Percentiles rank a stretch among this genome's conserved stretches.
Conservation (phyloP, 768 basidiomycete genomes). For the Amanita phalloides region DNA sequence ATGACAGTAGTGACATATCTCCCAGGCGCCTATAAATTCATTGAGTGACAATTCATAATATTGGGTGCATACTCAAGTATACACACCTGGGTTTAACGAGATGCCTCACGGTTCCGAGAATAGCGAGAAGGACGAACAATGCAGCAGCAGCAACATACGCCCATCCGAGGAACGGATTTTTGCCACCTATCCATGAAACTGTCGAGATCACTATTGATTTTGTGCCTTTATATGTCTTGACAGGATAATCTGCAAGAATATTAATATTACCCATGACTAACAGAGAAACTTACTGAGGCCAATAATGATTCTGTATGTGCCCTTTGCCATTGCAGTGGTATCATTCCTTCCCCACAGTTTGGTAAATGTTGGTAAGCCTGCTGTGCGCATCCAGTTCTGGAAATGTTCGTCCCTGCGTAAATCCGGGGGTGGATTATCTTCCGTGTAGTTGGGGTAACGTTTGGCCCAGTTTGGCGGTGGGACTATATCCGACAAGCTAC, state of each 20-base stretch:
- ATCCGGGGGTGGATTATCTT: slow-evolving; percentile 56
- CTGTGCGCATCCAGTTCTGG: slow-evolving; percentile 99
- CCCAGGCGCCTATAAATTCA: slow-evolving; percentile 53
- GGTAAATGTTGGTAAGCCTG: slow-evolving; percentile 92
- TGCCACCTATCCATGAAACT: slow-evolving; percentile 97
- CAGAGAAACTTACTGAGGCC: slow-evolving; percentile 60
- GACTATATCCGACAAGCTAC: slow-evolving; percentile 50
- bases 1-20: slow-evolving; percentile 80
- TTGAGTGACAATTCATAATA: slow-evolving; percentile 3
- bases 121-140: slow-evolving; percentile 79
- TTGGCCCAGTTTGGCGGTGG: slow-evolving; percentile 91
- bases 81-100: slow-evolving; percentile 82
- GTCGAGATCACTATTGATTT: slow-evolving; percentile 97
- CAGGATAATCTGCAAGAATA: slow-evolving; percentile 70
- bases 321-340: slow-evolving; percentile 53
- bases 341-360: slow-evolving; percentile 95
- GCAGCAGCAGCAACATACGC: slow-evolving; percentile 87
- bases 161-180: slow-evolving; percentile 98
- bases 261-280: slow-evolving; percentile 7
- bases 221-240: slow-evolving; percentile 82
- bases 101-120: slow-evolving; percentile 86
- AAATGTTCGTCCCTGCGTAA: slow-evolving; percentile 79
- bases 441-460: slow-evolving; percentile 68
- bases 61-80: not conserved
- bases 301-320: slow-evolving; percentile 65